Evolutionary conservation across 2,329 filamentous ascomycete genomes (phyloP).

Genomic region (Aureobasidium sp.): DNA sequence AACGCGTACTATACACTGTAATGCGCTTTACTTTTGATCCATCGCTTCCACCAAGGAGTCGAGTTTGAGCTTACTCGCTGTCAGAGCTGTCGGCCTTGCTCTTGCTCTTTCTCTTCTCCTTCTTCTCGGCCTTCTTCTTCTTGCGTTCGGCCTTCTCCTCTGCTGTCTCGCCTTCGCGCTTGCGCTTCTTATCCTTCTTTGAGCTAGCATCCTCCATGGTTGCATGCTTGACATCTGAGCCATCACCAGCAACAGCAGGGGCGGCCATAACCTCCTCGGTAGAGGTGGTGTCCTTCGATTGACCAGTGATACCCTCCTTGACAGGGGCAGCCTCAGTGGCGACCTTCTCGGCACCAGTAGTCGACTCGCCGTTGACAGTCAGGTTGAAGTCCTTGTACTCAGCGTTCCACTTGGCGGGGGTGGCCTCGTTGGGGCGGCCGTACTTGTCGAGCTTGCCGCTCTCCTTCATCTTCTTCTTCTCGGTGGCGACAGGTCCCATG

Average conservation of each 20-base stretch:
- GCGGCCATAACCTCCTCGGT: slow-evolving; percentile 35
- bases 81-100: slow-evolving; percentile 30
- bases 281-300: slow-evolving; percentile 34
- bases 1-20: slow-evolving; percentile 15
- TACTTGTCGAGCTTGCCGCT: slow-evolving; percentile 98
- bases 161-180: slow-evolving; percentile 39
- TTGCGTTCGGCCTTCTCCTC: slow-evolving; percentile 45
- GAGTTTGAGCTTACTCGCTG: slow-evolving; percentile 29
- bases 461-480: slow-evolving; percentile 99
- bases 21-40: slow-evolving; percentile 9
- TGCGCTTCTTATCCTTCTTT: slow-evolving; percentile 44
- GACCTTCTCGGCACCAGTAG: slow-evolving; percentile 22
- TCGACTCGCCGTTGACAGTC: slow-evolving; percentile 35
- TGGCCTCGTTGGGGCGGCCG: slow-evolving; percentile 84
- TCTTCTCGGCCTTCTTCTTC: slow-evolving; percentile 72
- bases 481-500: slow-evolving; percentile 80
- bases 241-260: slow-evolving; percentile 30
- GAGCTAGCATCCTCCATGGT: slow-evolving; percentile 20
- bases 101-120: slow-evolving; percentile 64
- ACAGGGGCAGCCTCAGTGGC: slow-evolving; percentile 29
- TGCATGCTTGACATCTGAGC: slow-evolving; percentile 16
- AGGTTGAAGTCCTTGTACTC: slow-evolving; percentile 84
- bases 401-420: slow-evolving; percentile 84
- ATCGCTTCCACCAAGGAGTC: background rate
- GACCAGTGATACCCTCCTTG: slow-evolving; percentile 30